Evolutionary conservation across 768 basidiomycete genomes (phyloP).

Genomic region (Leccinum boreale): DNA sequence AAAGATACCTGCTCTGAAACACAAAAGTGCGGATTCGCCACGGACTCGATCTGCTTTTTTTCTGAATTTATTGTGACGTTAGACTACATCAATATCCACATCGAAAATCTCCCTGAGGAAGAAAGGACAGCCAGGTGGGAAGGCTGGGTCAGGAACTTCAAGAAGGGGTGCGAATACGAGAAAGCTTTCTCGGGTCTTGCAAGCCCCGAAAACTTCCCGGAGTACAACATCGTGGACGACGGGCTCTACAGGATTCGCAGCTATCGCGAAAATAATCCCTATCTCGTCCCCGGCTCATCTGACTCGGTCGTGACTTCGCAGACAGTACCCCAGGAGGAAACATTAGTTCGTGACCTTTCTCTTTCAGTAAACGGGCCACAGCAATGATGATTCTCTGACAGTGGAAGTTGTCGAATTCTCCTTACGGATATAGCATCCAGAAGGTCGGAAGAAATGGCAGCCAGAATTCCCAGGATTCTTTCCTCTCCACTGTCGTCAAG

Average conservation of each 20-base stretch:
- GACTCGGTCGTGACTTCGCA: not conserved
- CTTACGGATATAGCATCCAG: not conserved
- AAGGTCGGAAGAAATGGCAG: not conserved
- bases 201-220: not conserved
- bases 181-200: not conserved
- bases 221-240: not conserved
- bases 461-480: not conserved
- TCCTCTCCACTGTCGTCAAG: not conserved
- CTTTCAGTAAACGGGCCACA: not conserved
- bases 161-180: not conserved
- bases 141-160: not conserved
- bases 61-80: not conserved
- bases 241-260: constrained; percentile 3
- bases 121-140: not conserved
- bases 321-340: not conserved
- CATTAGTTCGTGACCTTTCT: not conserved
- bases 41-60: not conserved
- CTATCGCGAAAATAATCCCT: not conserved
- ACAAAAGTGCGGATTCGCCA: not conserved
- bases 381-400: not conserved
- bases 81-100: constrained; percentile 1
- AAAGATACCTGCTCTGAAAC: not conserved
- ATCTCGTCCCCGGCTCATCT: not conserved
- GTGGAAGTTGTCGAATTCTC: not conserved
- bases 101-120: not conserved